Evolutionary conservation across 2,329 filamentous ascomycete genomes (phyloP).

Genomic region (Sarocladium brachiariae): DNA sequence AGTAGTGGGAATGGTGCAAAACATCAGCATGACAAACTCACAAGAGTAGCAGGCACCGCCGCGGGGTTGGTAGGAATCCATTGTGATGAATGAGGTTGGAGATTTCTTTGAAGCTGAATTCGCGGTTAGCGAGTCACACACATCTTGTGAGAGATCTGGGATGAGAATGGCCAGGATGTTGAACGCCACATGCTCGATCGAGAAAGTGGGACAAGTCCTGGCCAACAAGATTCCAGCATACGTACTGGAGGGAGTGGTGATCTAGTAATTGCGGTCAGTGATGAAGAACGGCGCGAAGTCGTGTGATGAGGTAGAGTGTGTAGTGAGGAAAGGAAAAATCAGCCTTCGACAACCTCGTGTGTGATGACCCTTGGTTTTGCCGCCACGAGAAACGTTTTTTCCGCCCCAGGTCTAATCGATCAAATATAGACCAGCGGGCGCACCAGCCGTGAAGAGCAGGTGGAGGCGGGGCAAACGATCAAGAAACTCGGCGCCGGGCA

Average conservation of each 20-base stretch:
- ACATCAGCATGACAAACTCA: slow-evolving; percentile 26
- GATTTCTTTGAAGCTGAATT: neutral
- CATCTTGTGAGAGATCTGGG: neutral
- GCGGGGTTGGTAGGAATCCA: slow-evolving; percentile 17
- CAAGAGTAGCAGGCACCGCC: slow-evolving; percentile 45
- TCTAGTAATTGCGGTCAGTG: slow-evolving; percentile 6
- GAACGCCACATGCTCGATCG: slow-evolving; percentile 9
- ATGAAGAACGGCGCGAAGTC: neutral
- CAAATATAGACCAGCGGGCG: slow-evolving; percentile 3
- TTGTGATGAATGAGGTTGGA: neutral
- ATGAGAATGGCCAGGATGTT: neutral
- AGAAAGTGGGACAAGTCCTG: slow-evolving; percentile 8
- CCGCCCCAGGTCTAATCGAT: slow-evolving; percentile 5
- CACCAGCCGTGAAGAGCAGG: slow-evolving; percentile 8
- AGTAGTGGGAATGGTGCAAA: neutral
- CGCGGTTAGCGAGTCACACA: neutral
- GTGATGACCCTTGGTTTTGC: slow-evolving; percentile 5
- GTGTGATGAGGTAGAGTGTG: neutral
- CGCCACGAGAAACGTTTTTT: slow-evolving; percentile 7
- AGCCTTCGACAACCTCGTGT: slow-evolving; percentile 3
- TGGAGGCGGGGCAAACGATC: slow-evolving; percentile 7
- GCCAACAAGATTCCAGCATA: slow-evolving; percentile 2
- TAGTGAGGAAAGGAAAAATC: slow-evolving; percentile 8
- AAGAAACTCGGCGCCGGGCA: slow-evolving; percentile 8
- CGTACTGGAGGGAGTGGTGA: neutral